Evolutionary conservation across 208 protist species (phyloP).

Genomic region (Leishmania mexicana): DNA sequence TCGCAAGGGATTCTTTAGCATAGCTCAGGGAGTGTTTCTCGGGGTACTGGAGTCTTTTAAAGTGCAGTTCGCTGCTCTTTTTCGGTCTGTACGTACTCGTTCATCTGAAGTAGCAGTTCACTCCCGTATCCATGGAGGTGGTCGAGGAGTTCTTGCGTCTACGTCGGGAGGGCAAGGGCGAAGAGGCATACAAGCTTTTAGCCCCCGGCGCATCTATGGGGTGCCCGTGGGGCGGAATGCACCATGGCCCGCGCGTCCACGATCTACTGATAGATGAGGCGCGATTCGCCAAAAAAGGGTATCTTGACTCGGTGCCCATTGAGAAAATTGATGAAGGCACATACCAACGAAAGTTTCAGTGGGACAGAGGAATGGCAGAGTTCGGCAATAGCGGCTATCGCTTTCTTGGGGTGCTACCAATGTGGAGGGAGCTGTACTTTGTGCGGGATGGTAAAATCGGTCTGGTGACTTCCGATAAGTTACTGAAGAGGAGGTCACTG

Average conservation of each 20-base stretch:
- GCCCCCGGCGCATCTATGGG: conserved; percentile 81
- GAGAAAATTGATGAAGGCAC: conserved; percentile 86
- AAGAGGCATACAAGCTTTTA: conserved; percentile 80
- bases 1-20: too few relatives aligned
- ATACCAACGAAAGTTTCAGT: conserved; percentile 87
- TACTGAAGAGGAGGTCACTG: conserved; percentile 56
- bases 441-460: conserved; percentile 74
- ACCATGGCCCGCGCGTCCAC: conserved; percentile 68
- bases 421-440: conserved; percentile 89
- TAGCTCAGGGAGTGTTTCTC: too few relatives aligned
- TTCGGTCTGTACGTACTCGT: background rate
- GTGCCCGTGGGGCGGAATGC: conserved; percentile 89
- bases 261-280: conserved; percentile 73
- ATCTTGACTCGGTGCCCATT: conserved; percentile 78
- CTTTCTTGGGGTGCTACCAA: conserved; percentile 54
- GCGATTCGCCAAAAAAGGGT: conserved; percentile 77
- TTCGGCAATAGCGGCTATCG: conserved; percentile 65
- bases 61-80: background rate
- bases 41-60: background rate
- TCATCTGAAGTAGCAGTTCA: background rate
- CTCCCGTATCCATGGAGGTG: conserved; percentile 52
- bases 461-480: conserved; percentile 78
- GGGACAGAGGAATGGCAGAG: conserved; percentile 85
- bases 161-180: conserved; percentile 67
- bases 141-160: conserved; percentile 83